phyloP scores from a whole-genome alignment of 192 early-diverging fungal species.

The Chytriomyces sp. region DNA sequence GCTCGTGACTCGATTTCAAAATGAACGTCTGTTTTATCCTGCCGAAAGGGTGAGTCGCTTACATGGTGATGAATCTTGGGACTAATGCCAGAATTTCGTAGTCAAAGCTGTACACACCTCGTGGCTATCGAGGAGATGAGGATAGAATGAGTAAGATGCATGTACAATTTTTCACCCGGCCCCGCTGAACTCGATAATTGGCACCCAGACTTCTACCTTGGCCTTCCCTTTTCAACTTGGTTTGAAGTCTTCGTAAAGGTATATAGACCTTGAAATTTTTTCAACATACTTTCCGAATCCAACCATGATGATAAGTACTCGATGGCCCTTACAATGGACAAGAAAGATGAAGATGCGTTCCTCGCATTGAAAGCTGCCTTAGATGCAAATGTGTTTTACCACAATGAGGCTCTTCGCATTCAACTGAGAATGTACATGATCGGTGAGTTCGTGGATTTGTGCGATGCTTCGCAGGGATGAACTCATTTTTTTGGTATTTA shows the following conservation, averaged over 20 bases:
- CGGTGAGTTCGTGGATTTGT: slow-evolving; percentile 46
- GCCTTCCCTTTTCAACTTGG: slow-evolving; percentile 62
- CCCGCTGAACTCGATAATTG: background rate
- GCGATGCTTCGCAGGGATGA: background rate
- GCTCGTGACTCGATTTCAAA: slow-evolving; percentile 42
- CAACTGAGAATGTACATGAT: slow-evolving; percentile 59
- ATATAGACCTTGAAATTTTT: background rate
- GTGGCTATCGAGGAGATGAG: slow-evolving; percentile 4
- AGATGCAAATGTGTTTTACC: slow-evolving; percentile 66
- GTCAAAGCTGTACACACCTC: slow-evolving; percentile 2
- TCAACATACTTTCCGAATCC: background rate
- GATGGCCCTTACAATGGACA: slow-evolving; percentile 50
- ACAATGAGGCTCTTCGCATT: slow-evolving; percentile 42
- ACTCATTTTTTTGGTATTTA: background rate
- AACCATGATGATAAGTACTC: slow-evolving; percentile 52
- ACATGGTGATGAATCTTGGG: background rate
- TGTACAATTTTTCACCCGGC: background rate
- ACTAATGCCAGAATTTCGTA: background rate
- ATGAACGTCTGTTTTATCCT: slow-evolving; percentile 44
- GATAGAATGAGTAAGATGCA: background rate
- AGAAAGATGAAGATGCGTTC: slow-evolving; percentile 59
- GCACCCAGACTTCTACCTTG: slow-evolving; percentile 35
- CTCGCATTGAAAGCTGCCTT: slow-evolving; percentile 53
- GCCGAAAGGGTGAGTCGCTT: slow-evolving; percentile 15
- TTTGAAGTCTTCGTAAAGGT: slow-evolving; percentile 67